Evolutionary conservation across 169 alveolate species (phyloP).

Genomic region (Cytauxzoon felis): DNA sequence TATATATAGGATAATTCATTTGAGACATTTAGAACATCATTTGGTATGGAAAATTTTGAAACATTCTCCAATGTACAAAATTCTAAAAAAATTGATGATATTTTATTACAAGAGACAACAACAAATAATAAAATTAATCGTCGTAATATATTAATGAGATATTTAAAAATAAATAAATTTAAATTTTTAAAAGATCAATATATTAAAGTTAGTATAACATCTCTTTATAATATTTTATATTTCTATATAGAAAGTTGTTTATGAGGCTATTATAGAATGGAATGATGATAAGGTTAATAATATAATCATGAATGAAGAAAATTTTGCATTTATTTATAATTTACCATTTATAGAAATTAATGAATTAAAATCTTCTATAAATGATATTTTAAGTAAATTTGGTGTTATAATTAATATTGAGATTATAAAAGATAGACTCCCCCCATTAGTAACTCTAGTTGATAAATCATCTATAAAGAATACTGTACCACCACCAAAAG

Average conservation of each 20-base stretch:
- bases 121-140: conserved; percentile 32
- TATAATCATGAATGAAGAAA: conserved; percentile 8
- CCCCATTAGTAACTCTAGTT: conserved; percentile 47
- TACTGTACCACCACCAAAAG: conserved; percentile 38
- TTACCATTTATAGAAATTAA: conserved; percentile 50
- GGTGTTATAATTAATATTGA: conserved; percentile 15
- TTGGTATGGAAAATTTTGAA: conserved; percentile 55
- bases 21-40: conserved; percentile 53
- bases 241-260: conserved; percentile 39
- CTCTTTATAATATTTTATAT: background rate
- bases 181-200: conserved; percentile 53
- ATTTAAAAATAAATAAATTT: conserved; percentile 44
- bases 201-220: conserved; percentile 26
- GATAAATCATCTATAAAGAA: conserved; percentile 7
- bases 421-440: conserved; percentile 32
- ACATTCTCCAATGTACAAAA: conserved; percentile 45
- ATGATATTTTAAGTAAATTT: conserved; percentile 22
- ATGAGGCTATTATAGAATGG: conserved; percentile 60
- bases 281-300: conserved; percentile 19
- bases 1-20: conserved; percentile 39
- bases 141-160: conserved; percentile 45
- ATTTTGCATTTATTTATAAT: conserved; percentile 56
- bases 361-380: conserved; percentile 5
- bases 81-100: conserved; percentile 28
- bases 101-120: conserved; percentile 39